Evolutionary conservation across 345 rosid species (phyloP).

Genomic region (Hibiscus trionum): DNA sequence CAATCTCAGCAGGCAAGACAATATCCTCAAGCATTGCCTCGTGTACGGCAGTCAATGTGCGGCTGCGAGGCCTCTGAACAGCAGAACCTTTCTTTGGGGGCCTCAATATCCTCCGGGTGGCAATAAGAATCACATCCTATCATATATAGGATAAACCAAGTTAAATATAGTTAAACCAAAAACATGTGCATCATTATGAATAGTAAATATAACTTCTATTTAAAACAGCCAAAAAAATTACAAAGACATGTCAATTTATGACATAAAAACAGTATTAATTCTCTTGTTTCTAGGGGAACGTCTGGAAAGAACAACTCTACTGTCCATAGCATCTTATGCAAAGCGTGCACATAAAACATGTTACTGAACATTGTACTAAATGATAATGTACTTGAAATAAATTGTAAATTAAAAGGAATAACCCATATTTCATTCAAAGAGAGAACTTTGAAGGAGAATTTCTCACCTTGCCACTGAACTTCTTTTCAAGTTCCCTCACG

Average conservation of each 20-base stretch:
- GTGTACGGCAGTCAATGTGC: constrained; percentile 74
- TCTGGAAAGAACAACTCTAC: background rate
- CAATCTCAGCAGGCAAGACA: constrained; percentile 88
- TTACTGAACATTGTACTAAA: background rate
- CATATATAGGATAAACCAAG: background rate
- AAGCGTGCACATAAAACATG: background rate
- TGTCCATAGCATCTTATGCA: background rate
- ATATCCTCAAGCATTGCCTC: constrained; percentile 86
- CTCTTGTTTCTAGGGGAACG: background rate
- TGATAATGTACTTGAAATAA: background rate
- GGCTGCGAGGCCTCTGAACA: constrained; percentile 77
- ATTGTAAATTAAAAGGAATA: background rate
- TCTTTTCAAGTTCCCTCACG: constrained; percentile 88
- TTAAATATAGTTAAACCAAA: background rate
- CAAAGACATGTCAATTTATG: no score
- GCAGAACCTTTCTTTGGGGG: constrained; percentile 97
- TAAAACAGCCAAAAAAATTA: no score
- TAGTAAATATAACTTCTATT: background rate
- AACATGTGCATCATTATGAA: background rate
- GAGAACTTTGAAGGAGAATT: background rate
- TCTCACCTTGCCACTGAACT: constrained; percentile 78
- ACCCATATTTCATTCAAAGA: background rate
- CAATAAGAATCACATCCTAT: constrained; percentile 74
- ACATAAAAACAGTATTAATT: background rate
- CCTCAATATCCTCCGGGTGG: constrained; percentile 70